These are phyloP conservation scores for Parachlorella kessleri DNA, from an alignment of 139 green algal genomes.

Conservation along the genomic window DNA sequence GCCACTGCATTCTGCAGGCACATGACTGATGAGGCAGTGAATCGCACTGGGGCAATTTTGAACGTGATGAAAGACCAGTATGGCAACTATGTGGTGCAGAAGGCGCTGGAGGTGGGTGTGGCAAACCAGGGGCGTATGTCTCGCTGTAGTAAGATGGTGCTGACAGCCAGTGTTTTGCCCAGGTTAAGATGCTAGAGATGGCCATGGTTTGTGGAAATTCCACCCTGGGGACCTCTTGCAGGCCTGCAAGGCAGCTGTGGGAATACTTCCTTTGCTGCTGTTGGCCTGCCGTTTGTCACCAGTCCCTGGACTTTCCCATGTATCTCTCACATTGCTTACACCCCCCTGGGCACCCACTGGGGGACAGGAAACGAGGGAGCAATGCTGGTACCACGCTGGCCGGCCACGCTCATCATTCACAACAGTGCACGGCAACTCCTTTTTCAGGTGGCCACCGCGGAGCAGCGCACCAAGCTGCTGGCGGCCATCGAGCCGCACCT, in stretches of 20 bases:
- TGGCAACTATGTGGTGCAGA: conserved; percentile 97
- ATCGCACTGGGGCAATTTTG: background rate
- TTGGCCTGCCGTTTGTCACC: too few relatives aligned
- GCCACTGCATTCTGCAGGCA: background rate
- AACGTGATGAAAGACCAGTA: conserved; percentile 59
- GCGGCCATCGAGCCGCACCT: conserved; percentile 72
- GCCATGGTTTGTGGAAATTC: background rate
- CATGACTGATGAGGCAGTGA: background rate
- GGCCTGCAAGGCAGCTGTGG: background rate
- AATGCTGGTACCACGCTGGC: conserved; percentile 13
- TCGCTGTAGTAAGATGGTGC: background rate
- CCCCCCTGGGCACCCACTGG: background rate
- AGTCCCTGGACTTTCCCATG: too few relatives aligned
- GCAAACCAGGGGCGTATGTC: background rate
- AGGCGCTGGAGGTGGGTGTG: conserved; percentile 10
- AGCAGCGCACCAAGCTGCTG: conserved; percentile 75
- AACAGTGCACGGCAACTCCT: background rate
- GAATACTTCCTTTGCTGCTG: background rate
- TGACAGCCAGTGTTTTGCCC: background rate
- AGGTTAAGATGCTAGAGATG: background rate
- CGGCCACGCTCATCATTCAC: background rate
- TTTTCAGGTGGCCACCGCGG: conserved; percentile 70
- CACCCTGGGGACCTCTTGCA: background rate
- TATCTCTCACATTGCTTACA: too few relatives aligned
- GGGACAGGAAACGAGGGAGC: background rate